phyloP scores from a whole-genome alignment of 768 basidiomycete species.

The Amanita rimosa region DNA sequence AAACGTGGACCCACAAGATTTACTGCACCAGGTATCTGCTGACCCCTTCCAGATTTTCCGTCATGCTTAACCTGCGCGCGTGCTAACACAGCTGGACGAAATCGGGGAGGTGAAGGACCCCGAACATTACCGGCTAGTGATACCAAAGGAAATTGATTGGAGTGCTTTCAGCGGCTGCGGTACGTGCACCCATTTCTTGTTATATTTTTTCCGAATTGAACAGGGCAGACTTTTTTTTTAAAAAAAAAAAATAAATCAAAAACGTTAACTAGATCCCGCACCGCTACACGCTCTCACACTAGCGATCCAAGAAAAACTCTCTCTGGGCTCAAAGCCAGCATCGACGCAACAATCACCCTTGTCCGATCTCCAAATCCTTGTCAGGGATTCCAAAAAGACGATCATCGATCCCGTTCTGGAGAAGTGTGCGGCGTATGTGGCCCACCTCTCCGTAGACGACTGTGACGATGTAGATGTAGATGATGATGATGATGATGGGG shows the following conservation, averaged over 20 bases:
- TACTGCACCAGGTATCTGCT: slow-evolving; percentile 1
- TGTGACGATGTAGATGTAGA: slow-evolving; percentile 14
- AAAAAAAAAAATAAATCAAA: no score
- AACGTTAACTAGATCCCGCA: slow-evolving; percentile 32
- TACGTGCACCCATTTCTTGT: slow-evolving; percentile 17
- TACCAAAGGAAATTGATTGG: slow-evolving; percentile 54
- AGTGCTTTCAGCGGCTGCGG: slow-evolving; percentile 43
- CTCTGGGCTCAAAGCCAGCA: slow-evolving; percentile 26
- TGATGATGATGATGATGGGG: slow-evolving; percentile 19
- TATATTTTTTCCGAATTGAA: not conserved
- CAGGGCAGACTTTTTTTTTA: no score
- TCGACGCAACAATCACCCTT: slow-evolving; percentile 29
- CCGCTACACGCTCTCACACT: slow-evolving; percentile 38
- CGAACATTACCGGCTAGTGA: slow-evolving; percentile 26
- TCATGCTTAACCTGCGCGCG: not conserved
- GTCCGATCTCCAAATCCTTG: slow-evolving; percentile 47
- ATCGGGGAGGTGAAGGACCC: slow-evolving; percentile 33
- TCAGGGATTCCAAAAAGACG: slow-evolving; percentile 35
- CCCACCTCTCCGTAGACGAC: slow-evolving; percentile 13
- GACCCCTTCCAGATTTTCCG: not conserved
- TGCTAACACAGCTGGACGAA: slow-evolving; percentile 13
- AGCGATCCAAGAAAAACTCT: slow-evolving; percentile 21
- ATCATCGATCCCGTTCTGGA: slow-evolving; percentile 41
- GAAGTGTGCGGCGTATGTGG: slow-evolving; percentile 16
- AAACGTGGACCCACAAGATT: slow-evolving; percentile 21